A percentile compares a stretch with the other conserved stretches of the same genome.
phyloP scores from a whole-genome alignment of 176 grass and related monocot species.

The Stipa capillata region DNA sequence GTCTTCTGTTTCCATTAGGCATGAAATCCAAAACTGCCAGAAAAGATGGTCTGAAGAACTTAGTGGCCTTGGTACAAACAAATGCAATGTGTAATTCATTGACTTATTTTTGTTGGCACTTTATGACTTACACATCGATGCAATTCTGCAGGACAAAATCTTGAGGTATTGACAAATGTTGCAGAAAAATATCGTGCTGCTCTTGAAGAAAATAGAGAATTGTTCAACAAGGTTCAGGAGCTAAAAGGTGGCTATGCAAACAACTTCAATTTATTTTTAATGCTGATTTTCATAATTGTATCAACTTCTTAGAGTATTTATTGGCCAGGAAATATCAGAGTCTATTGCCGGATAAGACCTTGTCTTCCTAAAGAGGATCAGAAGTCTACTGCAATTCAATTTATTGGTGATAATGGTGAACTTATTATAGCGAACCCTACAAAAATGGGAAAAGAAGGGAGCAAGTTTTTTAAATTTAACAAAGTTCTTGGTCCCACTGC shows the following conservation, averaged over 20 bases:
- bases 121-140: neutral
- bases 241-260: conserved; percentile 60
- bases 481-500: conserved; percentile 56
- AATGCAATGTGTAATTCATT: neutral
- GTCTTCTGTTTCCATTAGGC: conserved; percentile 62
- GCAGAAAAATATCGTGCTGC: conserved; percentile 60
- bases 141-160: conserved; percentile 26
- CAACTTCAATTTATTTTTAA: neutral
- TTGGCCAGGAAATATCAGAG: conserved; percentile 83
- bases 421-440: conserved; percentile 53
- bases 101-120: neutral
- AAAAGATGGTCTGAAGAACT: conserved; percentile 60
- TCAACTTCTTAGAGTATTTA: neutral
- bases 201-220: conserved; percentile 66
- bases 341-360: conserved; percentile 85
- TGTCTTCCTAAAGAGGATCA: conserved; percentile 66
- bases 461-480: conserved; percentile 76
- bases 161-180: conserved; percentile 38
- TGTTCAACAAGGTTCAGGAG: conserved; percentile 86
- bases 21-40: conserved; percentile 48
- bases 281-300: neutral
- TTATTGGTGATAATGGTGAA: conserved; percentile 57
- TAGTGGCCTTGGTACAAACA: conserved; percentile 39
- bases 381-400: conserved; percentile 38
- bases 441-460: conserved; percentile 58